Evolutionary conservation across 495 filamentous ascomycete genomes (phyloP).

Genomic region (Melanomma pulvis-pyrius): DNA sequence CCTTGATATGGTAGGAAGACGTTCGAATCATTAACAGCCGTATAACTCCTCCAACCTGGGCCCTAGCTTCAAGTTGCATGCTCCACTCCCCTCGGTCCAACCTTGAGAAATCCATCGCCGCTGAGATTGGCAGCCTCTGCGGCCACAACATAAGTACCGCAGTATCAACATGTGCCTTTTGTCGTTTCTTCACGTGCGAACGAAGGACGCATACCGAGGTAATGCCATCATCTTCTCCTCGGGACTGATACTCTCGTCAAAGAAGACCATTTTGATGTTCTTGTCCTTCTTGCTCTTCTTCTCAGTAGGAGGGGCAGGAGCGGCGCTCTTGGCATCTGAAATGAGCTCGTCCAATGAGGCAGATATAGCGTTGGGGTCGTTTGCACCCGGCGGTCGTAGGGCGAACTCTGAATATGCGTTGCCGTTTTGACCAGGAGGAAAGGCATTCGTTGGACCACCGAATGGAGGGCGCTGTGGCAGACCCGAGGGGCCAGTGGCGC

Average conservation of each 20-base stretch:
- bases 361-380: conserved; percentile 3
- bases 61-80: background rate
- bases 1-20: too few relatives aligned
- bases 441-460: conserved; percentile 48
- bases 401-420: background rate
- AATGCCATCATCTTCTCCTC: conserved; percentile 85
- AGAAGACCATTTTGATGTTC: conserved; percentile 64
- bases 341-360: conserved; percentile 66
- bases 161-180: too few relatives aligned
- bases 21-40: background rate
- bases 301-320: conserved; percentile 48
- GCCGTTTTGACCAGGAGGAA: background rate
- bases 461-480: conserved; percentile 71
- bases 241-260: conserved; percentile 74
- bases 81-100: too few relatives aligned
- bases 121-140: too few relatives aligned
- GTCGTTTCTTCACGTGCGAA: conserved; percentile 1
- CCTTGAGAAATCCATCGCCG: too few relatives aligned
- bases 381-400: conserved; percentile 10
- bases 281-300: conserved; percentile 62
- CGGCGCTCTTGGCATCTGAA: conserved; percentile 38
- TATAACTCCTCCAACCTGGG: background rate
- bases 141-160: too few relatives aligned
- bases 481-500: conserved; percentile 58
- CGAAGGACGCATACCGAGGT: conserved; percentile 65